phyloP scores from a whole-genome alignment of 2,329 filamentous ascomycete species.

The Paraconiothyrium brasiliense region DNA sequence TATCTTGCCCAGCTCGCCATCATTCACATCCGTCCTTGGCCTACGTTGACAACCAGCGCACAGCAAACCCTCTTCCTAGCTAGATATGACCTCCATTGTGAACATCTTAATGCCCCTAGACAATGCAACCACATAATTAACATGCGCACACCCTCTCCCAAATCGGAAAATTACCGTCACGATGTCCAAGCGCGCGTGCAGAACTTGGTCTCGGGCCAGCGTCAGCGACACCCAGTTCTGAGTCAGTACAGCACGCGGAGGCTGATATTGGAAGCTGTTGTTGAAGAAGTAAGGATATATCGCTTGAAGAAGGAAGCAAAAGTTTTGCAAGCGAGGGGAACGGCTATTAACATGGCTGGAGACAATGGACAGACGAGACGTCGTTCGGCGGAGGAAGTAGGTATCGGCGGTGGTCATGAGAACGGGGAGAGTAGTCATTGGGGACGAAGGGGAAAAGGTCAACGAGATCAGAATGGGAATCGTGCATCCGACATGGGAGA shows the following conservation, averaged over 20 bases:
- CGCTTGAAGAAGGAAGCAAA: constrained; percentile 26
- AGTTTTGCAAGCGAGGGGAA: constrained; percentile 13
- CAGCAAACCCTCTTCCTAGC: too few species aligned
- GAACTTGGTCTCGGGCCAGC: constrained; percentile 20
- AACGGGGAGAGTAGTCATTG: not conserved
- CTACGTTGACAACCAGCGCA: too few species aligned
- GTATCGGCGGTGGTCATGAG: not conserved
- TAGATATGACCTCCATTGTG: too few species aligned
- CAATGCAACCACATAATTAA: not conserved
- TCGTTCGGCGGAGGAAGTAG: not conserved
- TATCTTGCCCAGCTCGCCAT: not conserved
- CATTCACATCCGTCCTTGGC: not conserved
- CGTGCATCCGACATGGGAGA: not conserved
- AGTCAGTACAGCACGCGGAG: constrained; percentile 19
- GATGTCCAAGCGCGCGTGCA: constrained; percentile 28
- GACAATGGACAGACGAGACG: not conserved
- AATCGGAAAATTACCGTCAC: constrained; percentile 18
- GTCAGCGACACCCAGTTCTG: constrained; percentile 21
- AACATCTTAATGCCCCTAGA: not conserved
- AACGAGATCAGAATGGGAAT: not conserved
- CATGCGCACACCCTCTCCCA: constrained; percentile 16
- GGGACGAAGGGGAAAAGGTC: not conserved
- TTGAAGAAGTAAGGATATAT: constrained; percentile 34
- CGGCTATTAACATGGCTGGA: constrained; percentile 8
- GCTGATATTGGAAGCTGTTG: constrained; percentile 31